Percentiles rank a stretch among this genome's conserved stretches.
These are phyloP conservation scores for Metschnikowia aberdeeniae DNA, from an alignment of 805 yeast species.

Conservation along the genomic window DNA sequence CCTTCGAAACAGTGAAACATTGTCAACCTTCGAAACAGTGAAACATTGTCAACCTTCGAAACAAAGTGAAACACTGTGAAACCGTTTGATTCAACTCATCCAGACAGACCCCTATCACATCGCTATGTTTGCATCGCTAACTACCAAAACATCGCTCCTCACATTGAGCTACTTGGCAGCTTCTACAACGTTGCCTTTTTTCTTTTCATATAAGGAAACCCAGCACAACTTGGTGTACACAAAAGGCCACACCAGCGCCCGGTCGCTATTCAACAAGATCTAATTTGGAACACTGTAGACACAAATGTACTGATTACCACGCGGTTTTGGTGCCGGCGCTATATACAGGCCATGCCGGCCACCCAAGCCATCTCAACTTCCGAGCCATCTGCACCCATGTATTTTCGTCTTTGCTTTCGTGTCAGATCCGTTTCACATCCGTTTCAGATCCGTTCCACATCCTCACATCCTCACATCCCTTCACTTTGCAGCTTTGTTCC, in stretches of 20 bases:
- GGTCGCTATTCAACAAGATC: slow-evolving; percentile 35
- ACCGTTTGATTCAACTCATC: background rate
- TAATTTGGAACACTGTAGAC: slow-evolving; percentile 5
- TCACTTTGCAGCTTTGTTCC: slow-evolving; percentile 18
- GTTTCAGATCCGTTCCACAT: background rate
- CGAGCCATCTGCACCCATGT: too few species aligned
- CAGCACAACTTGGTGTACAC: slow-evolving; percentile 18
- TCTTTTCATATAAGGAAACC: slow-evolving; percentile 39
- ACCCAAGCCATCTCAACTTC: background rate
- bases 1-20: too few species aligned
- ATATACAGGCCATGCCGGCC: background rate
- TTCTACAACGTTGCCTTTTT: slow-evolving; percentile 38
- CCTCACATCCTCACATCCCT: too few species aligned
- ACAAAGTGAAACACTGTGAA: background rate
- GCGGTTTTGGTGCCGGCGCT: background rate
- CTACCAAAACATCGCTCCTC: slow-evolving; percentile 27
- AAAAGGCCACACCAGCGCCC: slow-evolving; percentile 34
- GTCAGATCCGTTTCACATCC: background rate
- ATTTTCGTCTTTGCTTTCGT: too few species aligned
- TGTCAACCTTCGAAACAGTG: too few species aligned
- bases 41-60: too few species aligned
- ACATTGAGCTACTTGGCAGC: slow-evolving; percentile 37
- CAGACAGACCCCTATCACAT: background rate
- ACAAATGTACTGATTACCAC: background rate
- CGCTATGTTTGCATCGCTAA: slow-evolving; percentile 21